Evolutionary conservation across 2,329 filamentous ascomycete species (phyloP).

Genomic region (Podosphaera aphanis): DNA sequence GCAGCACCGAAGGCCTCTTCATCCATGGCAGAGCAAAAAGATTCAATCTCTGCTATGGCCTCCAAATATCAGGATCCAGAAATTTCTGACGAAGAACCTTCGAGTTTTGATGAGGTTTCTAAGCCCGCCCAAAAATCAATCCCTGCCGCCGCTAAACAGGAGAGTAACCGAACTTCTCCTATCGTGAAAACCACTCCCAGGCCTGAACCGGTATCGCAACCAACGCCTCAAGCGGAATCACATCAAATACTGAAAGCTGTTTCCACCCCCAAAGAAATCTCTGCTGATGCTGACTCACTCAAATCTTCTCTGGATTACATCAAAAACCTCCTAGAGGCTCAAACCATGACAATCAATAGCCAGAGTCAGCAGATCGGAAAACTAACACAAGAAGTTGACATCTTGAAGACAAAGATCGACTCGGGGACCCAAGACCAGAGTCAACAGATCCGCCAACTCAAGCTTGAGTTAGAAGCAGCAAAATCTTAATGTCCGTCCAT

Average conservation of each 20-base stretch:
- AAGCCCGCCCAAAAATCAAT: slow-evolving; percentile 43
- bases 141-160: slow-evolving; percentile 18
- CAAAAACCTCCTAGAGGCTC: slow-evolving; percentile 51
- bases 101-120: slow-evolving; percentile 68
- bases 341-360: slow-evolving; percentile 53
- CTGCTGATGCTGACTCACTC: slow-evolving; percentile 22
- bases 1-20: slow-evolving; percentile 29
- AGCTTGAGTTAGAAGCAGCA: slow-evolving; percentile 41
- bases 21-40: slow-evolving; percentile 63
- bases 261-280: slow-evolving; percentile 6
- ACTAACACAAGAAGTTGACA: slow-evolving; percentile 52
- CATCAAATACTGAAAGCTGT: background rate
- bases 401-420: slow-evolving; percentile 56
- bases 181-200: slow-evolving; percentile 12
- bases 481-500: slow-evolving; percentile 17
- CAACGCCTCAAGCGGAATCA: slow-evolving; percentile 2
- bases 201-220: slow-evolving; percentile 13
- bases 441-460: slow-evolving; percentile 42
- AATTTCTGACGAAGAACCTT: slow-evolving; percentile 35
- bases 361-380: slow-evolving; percentile 54
- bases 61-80: slow-evolving; percentile 62
- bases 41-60: slow-evolving; percentile 65
- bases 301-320: slow-evolving; percentile 51
- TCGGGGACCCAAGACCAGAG: slow-evolving; percentile 33
- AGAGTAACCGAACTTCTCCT: slow-evolving; percentile 18